Evolutionary conservation across 208 protist species (phyloP), one percentile per base, ranked within the genome.

Genomic region (Phytomonas serpens): DNA sequence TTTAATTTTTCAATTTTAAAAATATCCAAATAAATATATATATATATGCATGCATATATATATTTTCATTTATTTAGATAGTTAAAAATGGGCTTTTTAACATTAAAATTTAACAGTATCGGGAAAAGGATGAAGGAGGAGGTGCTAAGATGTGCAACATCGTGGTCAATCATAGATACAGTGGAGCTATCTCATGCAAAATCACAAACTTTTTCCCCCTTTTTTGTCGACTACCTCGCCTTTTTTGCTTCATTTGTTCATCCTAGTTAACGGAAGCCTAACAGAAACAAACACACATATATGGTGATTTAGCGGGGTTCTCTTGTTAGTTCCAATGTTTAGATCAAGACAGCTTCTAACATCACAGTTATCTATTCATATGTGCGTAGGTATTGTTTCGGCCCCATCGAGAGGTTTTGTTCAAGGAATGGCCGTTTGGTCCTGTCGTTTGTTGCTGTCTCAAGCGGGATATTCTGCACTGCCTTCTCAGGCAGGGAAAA

Each of bases 361-460:
- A 0, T 71, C 74, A n/a, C 80, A 87, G 64, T n/a, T 84, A 0
- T 74, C 77, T 10, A 52, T 82, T 36, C 88, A 95, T 66, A 77
- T 81, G 23, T 93, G 86, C 63, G 84, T 93, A 5, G 90, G 88
- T 19, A 85, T 96, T 57, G 85, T 96, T n/a, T 79, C 77, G 23
- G 82, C 72, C 47, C 88, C 90, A 2, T 82, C 82, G 65, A 77
- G 81, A 5, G 90, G 90, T 16, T 67, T 87, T 19, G 40, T 84
- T 0, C 78, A 86, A 63, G 87, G 91, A 4, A 84, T 87, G 64
- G 74, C 79, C 16, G 74, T 90, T 62, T 96, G 91, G 89, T 83
- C 80, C 23, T 96, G 88, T 69, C 73, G 81, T 31, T 69, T 96
- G 52, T 77, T 96, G 6, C 63, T 94, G 64, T 85, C 86, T 14